phyloP scores from a whole-genome alignment of 2,329 filamentous ascomycete species.

The Arachnopeziza araneosa region DNA sequence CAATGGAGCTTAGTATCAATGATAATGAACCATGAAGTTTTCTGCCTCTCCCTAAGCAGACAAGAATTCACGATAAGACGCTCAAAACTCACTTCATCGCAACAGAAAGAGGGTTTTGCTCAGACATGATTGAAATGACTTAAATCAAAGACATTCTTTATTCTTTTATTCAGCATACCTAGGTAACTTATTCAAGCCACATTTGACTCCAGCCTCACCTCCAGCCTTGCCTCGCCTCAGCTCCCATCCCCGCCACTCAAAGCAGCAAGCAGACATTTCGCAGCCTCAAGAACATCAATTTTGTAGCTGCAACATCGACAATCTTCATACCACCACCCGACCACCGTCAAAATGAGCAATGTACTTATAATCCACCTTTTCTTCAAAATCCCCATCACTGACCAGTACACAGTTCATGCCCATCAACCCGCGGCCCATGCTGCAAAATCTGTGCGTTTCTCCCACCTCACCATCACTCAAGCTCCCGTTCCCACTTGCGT shows the following conservation, averaged over 20 bases:
- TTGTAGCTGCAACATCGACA: too few species aligned
- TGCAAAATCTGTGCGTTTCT: constrained; percentile 74
- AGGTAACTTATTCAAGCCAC: not conserved
- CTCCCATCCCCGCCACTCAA: not conserved
- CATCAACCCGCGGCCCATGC: constrained; percentile 93
- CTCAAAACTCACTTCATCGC: too few species aligned
- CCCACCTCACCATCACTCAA: constrained; percentile 2
- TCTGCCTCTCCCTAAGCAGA: too few species aligned
- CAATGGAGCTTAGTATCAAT: not conserved
- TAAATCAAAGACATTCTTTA: not conserved
- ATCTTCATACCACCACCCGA: not conserved
- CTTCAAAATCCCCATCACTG: not conserved
- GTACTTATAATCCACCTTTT: not conserved
- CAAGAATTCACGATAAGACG: too few species aligned
- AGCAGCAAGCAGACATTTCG: not conserved
- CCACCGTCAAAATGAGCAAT: not conserved
- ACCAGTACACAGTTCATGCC: constrained; percentile 64
- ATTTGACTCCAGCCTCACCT: not conserved
- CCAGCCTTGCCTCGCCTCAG: not conserved
- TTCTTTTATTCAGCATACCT: not conserved
- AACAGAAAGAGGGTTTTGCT: too few species aligned
- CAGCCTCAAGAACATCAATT: not conserved
- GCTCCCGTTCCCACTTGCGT: not conserved
- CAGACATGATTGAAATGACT: too few species aligned
- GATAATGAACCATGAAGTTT: not conserved